phyloP scores from a whole-genome alignment of 2,329 filamentous ascomycete species.

The Penicillium sp. region DNA sequence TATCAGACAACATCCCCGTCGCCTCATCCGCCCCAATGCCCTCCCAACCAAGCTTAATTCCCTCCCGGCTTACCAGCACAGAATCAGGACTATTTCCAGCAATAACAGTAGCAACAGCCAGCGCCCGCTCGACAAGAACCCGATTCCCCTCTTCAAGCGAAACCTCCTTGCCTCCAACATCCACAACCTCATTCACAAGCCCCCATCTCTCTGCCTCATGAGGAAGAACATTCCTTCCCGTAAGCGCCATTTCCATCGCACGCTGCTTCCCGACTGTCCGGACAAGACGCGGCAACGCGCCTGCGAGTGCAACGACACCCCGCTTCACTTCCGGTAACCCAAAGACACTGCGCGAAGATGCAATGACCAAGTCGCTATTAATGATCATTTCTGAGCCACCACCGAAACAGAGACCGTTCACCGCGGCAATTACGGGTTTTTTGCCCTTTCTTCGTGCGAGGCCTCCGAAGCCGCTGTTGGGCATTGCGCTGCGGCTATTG shows the following conservation, averaged over 20 bases:
- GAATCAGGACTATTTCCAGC: conserved; percentile 70
- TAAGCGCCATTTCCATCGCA: conserved; percentile 71
- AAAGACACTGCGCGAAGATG: conserved; percentile 57
- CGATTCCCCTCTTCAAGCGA: conserved; percentile 6
- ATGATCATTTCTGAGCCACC: conserved; percentile 75
- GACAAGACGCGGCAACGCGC: conserved; percentile 66
- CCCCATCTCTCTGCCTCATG: conserved; percentile 65
- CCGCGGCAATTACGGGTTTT: conserved; percentile 73
- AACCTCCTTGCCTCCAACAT: conserved; percentile 11
- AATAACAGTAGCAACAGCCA: conserved; percentile 59
- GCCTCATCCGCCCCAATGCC: conserved; percentile 63
- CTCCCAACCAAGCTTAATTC: conserved; percentile 72
- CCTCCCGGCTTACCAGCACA: conserved; percentile 71
- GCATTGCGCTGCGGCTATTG: conserved; percentile 21
- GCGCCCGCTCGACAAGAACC: conserved; percentile 17
- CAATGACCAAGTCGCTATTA: conserved; percentile 70
- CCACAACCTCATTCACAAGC: conserved; percentile 57
- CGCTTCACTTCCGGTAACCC: conserved; percentile 69
- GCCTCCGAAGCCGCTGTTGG: conserved; percentile 42
- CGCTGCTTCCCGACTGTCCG: conserved; percentile 66
- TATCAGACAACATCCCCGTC: conserved; percentile 57
- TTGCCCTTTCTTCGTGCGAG: conserved; percentile 47
- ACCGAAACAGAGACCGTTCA: conserved; percentile 73
- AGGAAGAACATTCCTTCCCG: conserved; percentile 61
- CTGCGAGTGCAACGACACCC: conserved; percentile 70